Evolutionary conservation across 2,329 filamentous ascomycete species (phyloP).

Genomic region (Apiospora phragmitis): DNA sequence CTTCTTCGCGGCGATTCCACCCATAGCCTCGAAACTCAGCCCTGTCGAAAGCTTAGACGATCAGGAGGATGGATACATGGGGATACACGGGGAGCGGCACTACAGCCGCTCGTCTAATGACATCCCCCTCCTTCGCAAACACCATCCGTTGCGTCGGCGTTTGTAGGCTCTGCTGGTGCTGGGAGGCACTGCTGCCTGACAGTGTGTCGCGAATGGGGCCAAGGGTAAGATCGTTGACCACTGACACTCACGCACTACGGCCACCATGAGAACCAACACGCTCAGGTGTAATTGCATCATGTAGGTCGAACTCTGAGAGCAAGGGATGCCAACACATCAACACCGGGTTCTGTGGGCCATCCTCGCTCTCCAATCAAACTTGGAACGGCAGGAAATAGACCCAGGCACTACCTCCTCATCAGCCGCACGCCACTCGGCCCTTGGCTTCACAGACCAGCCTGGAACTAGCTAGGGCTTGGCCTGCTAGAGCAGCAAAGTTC

Average conservation of each 20-base stretch:
- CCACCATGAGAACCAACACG: neutral
- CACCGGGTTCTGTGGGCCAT: neutral
- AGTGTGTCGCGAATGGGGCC: neutral
- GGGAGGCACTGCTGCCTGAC: neutral
- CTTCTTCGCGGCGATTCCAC: neutral
- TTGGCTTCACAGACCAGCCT: neutral
- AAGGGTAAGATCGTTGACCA: neutral
- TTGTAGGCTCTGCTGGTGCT: neutral
- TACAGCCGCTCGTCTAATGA: neutral
- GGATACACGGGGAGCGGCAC: neutral
- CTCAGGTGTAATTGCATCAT: neutral
- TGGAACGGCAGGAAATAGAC: neutral
- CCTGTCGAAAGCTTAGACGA: neutral
- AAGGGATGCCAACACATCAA: slow-evolving; percentile 6
- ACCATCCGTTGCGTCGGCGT: neutral
- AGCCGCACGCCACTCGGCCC: neutral
- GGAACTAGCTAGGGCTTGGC: neutral
- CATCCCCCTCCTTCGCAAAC: neutral
- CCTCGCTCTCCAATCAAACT: neutral
- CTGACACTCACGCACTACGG: neutral
- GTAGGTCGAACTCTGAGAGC: neutral
- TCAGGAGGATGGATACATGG: neutral
- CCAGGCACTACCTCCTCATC: neutral
- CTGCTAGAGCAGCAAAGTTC: neutral
- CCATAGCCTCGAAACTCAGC: neutral